Percentiles rank a stretch among this genome's conserved stretches.
Conservation (phyloP, 2,329 filamentous ascomycete species). For the Ilyonectria destructans region DNA sequence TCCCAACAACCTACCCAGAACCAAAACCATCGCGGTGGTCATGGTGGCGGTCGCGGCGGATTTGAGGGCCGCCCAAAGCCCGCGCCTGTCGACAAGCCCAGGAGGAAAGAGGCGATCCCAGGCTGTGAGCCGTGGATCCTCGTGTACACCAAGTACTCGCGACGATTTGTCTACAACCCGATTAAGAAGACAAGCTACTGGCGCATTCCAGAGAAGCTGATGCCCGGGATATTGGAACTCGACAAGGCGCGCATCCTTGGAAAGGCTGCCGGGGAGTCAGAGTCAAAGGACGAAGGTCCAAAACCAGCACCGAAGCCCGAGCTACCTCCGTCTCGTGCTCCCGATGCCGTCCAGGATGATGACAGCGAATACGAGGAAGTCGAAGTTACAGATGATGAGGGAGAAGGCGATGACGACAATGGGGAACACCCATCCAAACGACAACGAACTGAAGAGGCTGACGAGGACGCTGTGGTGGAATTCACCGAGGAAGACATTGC, state of each 20-base stretch:
- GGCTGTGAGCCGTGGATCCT: constrained; percentile 90
- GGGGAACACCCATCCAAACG: constrained; percentile 73
- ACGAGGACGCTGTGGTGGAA: constrained; percentile 74
- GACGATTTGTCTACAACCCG: constrained; percentile 92
- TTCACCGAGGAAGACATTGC: constrained; percentile 97
- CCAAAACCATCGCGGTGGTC: constrained; percentile 51
- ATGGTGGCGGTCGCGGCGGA: constrained; percentile 61
- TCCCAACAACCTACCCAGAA: constrained; percentile 56
- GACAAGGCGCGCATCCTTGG: constrained; percentile 81
- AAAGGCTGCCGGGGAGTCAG: constrained; percentile 60
- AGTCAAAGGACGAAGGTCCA: constrained; percentile 18
- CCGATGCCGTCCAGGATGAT: constrained; percentile 49
- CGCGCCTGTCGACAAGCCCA: constrained; percentile 86
- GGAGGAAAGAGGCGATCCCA: constrained; percentile 84
- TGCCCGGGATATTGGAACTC: constrained; percentile 81
- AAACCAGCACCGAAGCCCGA: constrained; percentile 26
- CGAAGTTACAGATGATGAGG: constrained; percentile 70
- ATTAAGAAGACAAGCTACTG: constrained; percentile 92
- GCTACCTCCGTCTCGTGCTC: constrained; percentile 3
- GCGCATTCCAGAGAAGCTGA: constrained; percentile 91
- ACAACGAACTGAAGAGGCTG: constrained; percentile 72
- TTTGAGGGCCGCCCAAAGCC: constrained; percentile 74
- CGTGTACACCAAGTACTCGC: constrained; percentile 91
- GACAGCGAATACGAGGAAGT: constrained; percentile 85
- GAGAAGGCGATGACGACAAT: constrained; percentile 51